Evolutionary conservation across 106 monocot genomes (phyloP).

Genomic region (Dendrobium officinale): DNA sequence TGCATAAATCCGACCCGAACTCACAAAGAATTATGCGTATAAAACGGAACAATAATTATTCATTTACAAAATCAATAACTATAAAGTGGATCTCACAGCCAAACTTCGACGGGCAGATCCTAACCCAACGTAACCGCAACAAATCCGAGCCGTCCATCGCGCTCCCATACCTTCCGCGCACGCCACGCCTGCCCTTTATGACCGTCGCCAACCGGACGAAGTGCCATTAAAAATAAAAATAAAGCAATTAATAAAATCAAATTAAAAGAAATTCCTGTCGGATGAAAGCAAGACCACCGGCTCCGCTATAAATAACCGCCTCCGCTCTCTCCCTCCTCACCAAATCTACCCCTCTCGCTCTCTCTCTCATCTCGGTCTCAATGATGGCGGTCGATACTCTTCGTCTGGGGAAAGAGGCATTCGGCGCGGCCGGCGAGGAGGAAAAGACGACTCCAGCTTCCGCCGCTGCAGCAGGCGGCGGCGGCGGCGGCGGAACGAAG

Average conservation of each 20-base stretch:
- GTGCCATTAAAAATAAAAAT: background rate
- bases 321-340: background rate
- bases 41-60: background rate
- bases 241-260: background rate
- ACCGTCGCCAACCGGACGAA: background rate
- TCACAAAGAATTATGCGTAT: background rate
- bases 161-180: background rate
- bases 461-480: background rate
- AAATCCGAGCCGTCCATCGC: constrained; percentile 5
- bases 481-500: constrained; percentile 8
- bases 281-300: constrained; percentile 39
- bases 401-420: background rate
- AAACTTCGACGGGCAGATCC: background rate
- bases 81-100: background rate
- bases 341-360: constrained; percentile 1
- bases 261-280: constrained; percentile 34
- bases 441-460: background rate
- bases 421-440: background rate
- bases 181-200: background rate
- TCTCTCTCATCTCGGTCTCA: background rate
- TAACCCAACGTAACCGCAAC: background rate
- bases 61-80: background rate
- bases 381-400: constrained; percentile 4
- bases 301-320: constrained; percentile 29
- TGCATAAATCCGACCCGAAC: background rate